Evolutionary conservation across 2,329 filamentous ascomycete genomes (phyloP).

Genomic region (Diplodia intermedia): DNA sequence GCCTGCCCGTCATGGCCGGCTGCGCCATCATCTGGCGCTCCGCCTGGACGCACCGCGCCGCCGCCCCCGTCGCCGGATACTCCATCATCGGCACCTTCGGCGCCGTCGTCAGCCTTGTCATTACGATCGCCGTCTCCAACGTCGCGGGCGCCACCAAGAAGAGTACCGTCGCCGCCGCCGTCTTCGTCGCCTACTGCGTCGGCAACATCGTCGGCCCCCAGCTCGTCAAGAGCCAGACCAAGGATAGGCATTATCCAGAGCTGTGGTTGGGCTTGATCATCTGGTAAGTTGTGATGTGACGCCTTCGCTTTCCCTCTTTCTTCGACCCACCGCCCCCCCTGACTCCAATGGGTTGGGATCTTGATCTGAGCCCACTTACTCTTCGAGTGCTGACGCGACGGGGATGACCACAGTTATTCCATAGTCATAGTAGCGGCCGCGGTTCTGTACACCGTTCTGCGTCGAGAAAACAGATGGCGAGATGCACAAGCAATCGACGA

Average conservation of each 20-base stretch:
- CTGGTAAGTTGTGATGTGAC: constrained; percentile 50
- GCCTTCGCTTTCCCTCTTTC: background rate
- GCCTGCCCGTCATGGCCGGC: constrained; percentile 75
- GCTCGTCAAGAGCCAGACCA: constrained; percentile 60
- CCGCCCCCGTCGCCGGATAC: constrained; percentile 72
- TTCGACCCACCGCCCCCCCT: background rate
- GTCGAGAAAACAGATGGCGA: constrained; percentile 64
- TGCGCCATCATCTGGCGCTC: constrained; percentile 78
- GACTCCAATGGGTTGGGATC: constrained; percentile 14
- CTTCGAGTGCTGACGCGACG: constrained; percentile 7
- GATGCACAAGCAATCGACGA: constrained; percentile 61
- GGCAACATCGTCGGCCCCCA: constrained; percentile 24
- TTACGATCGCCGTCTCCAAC: constrained; percentile 68
- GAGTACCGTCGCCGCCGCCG: constrained; percentile 75
- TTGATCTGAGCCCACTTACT: constrained; percentile 14
- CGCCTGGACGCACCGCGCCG: constrained; percentile 66
- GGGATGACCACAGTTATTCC: constrained; percentile 60
- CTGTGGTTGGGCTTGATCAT: constrained; percentile 74
- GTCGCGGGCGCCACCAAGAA: constrained; percentile 82
- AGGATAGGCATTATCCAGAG: constrained; percentile 71
- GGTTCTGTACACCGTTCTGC: constrained; percentile 65
- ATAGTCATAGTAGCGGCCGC: constrained; percentile 68
- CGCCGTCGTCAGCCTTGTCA: constrained; percentile 69
- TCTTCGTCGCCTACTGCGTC: constrained; percentile 38
- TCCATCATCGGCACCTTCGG: constrained; percentile 76